phyloP scores from a whole-genome alignment of 2,329 filamentous ascomycete species.

The Penicillium sp. region DNA sequence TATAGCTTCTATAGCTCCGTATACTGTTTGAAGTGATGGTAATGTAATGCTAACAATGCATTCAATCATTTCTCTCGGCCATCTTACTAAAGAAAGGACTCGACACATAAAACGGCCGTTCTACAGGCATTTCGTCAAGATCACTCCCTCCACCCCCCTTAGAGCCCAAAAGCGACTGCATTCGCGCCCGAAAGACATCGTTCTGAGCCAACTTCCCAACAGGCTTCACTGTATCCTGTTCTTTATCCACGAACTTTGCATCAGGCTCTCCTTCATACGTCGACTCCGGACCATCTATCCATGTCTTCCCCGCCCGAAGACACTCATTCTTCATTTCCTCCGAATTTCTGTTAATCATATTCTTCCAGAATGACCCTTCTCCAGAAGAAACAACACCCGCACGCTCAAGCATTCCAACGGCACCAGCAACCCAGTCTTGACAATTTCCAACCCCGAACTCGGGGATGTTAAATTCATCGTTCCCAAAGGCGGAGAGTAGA shows the following conservation, averaged over 20 bases:
- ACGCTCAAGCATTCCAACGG: neutral
- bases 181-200: neutral
- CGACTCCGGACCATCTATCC: neutral
- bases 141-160: neutral
- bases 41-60: neutral
- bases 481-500: neutral
- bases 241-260: neutral
- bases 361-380: neutral
- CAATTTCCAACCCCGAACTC: constrained; percentile 1
- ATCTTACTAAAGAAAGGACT: constrained; percentile 5
- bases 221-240: neutral
- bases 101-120: constrained; percentile 1
- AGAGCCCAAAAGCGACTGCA: neutral
- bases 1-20: neutral
- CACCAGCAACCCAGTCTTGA: neutral
- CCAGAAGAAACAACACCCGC: neutral
- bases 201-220: constrained; percentile 2
- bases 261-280: neutral
- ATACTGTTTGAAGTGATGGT: neutral
- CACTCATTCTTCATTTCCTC: constrained; percentile 2
- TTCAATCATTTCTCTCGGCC: neutral
- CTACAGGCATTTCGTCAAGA: neutral
- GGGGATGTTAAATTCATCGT: neutral
- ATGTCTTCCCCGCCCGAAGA: neutral
- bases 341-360: neutral